Evolutionary conservation across 2,329 filamentous ascomycete genomes (phyloP).

Genomic region (Sclerotinia glacialis): DNA sequence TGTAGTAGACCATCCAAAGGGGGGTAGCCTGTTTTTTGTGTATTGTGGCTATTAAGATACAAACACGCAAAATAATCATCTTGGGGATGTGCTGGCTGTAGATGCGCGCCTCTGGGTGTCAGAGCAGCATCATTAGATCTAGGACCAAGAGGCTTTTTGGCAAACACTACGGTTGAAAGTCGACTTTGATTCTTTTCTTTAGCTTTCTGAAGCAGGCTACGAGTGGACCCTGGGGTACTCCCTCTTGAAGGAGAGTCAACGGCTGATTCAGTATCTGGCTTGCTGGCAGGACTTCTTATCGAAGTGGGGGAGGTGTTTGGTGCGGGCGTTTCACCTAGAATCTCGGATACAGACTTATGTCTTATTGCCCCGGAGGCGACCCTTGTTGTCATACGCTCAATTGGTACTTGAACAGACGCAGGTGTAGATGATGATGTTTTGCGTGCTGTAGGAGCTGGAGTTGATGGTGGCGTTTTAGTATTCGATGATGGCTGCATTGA

Average conservation of each 20-base stretch:
- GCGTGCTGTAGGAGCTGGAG: slow-evolving; percentile 29
- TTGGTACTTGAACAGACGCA: slow-evolving; percentile 33
- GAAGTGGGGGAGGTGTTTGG: slow-evolving; percentile 36
- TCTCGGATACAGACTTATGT: slow-evolving; percentile 71
- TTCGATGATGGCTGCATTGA: slow-evolving; percentile 18
- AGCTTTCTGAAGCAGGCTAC: slow-evolving; percentile 35
- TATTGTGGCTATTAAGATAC: slow-evolving; percentile 55
- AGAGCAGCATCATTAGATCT: slow-evolving; percentile 37
- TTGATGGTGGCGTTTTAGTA: slow-evolving; percentile 26
- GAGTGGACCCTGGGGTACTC: slow-evolving; percentile 47
- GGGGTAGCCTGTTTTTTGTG: slow-evolving; percentile 61
- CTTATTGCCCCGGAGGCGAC: slow-evolving; percentile 68
- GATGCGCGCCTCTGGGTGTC: slow-evolving; percentile 22
- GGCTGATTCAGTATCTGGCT: slow-evolving; percentile 28
- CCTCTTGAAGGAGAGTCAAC: slow-evolving; percentile 38
- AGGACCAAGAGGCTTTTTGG: slow-evolving; percentile 57
- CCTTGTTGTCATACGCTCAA: slow-evolving; percentile 63
- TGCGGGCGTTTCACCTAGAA: slow-evolving; percentile 58
- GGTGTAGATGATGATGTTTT: slow-evolving; percentile 33
- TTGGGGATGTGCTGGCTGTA: slow-evolving; percentile 30
- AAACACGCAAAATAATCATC: slow-evolving; percentile 65
- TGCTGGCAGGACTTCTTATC: slow-evolving; percentile 26
- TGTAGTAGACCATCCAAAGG: slow-evolving; percentile 69
- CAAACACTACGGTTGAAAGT: slow-evolving; percentile 74
- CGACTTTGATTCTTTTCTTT: slow-evolving; percentile 62